Base-by-base conservation (phyloP, 2,329 filamentous ascomycete species). In the Pseudogymnoascus sp. region DNA sequence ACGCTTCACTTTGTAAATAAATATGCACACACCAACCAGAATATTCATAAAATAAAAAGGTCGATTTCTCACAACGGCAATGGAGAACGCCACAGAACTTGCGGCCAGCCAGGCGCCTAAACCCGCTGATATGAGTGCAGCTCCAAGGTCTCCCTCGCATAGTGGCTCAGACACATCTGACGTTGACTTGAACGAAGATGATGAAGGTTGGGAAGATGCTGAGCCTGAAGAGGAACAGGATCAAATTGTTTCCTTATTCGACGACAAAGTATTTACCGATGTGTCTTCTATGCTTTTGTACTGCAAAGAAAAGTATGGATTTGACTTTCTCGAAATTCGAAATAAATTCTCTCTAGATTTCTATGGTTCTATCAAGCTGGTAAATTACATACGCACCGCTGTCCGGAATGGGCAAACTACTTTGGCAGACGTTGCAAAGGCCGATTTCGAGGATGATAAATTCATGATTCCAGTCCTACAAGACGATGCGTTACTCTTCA, bases 401-500 rank as follows among this genome's bases (percentile, higher is more conserved):
- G 77, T 79, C 28, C 77, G 78, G 62, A 71, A 71, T 52, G 80
- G 80, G 31, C 77, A 79, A 62, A 60, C 58, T 31, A 60, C 58
- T 28, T 33, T 55, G 49, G 67, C 65, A 33, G 76, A 88, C 45
- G 86, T 90, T 63, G 80, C 84, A 2, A 78, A 78, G 37, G 77
- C 79, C 1, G 79, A 86, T 25, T 86, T 97, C 65, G 81, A 86
- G n/a, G 85, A 91, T 65, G 93, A 97, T 66, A 81, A 83, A 67
- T 96, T 87, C 71, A 80, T 99, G 63, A 89, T 89, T 71, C 95
- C 95, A 0, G 87, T 92, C 3, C 77, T 99, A 6, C 88, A 95
- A 63, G 91, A 97, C 68, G 95, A 99, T 73, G 90, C 93, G 3
- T 79, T 97, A 61, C 84, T 99, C 33, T 92, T 96, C 72, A 90